Evolutionary conservation across 768 basidiomycete genomes (phyloP), one percentile per base, ranked within the genome.

Genomic region (Dictyophora rubrovolvata): DNA sequence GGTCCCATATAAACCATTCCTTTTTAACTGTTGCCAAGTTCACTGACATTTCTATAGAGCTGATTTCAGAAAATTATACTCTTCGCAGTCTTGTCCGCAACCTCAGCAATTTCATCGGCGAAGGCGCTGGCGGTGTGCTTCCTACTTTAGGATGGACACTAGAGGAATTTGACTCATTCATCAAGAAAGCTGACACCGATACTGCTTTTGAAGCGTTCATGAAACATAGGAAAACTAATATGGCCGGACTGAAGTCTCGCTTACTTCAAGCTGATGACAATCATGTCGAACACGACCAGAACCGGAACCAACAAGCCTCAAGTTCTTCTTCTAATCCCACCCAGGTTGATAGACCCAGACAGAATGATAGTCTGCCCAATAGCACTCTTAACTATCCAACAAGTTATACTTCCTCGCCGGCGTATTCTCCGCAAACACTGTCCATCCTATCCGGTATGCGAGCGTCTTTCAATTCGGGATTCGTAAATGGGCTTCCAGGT

Each of bases 171-270:
- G 84, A 87, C 62, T 82, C 80, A 53, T 89, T 85, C 63, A 74
- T 95, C 62, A 91, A 88, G 71, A 85, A 84, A 65, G 82, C 87
- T 0, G 93, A 96, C 73, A 93, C 92, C 0, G 93, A 95, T 67
- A 93, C 91, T 1, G 93, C 92, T 36, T 92, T 87, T 79, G 93
- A 95, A 67, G 86, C 90, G 54, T 93, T 86, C 66, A 85, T 90
- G 62, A 64, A 77, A 5, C 82, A 91, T 63, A 93, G 86, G 69
- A 71, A 72, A 2, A 61, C 62, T 23, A 42, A 34, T 23, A 36
- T 42, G 33, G 58, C 28, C 3, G 35, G 58, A 7, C 0, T 28
- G 28, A 28, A 28, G 7, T 22, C 48, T 49, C 48, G 1, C 6
- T 22, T 18, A 35, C 16, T 53, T 56, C 9, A 35, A 0, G 4